Conservation (phyloP, 2,329 filamentous ascomycete species). For the Beauveria sp. region DNA sequence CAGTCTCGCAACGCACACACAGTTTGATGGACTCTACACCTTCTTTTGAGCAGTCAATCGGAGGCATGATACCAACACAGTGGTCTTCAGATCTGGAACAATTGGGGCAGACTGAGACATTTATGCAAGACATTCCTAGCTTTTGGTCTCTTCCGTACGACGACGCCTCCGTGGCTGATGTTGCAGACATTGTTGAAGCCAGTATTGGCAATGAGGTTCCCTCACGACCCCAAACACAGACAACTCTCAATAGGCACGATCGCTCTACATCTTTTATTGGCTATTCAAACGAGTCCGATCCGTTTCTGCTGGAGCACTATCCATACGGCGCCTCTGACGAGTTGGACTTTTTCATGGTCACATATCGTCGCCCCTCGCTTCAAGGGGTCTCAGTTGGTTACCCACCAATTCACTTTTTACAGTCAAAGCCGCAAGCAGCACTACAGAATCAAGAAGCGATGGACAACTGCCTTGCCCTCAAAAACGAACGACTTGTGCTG, state of each 20-base stretch:
- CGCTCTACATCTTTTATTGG: slow-evolving; percentile 13
- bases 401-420: slow-evolving; percentile 14
- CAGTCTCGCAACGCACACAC: not conserved
- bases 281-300: slow-evolving; percentile 13
- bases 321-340: slow-evolving; percentile 20
- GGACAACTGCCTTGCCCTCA: slow-evolving; percentile 7
- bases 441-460: slow-evolving; percentile 7
- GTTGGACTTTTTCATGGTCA: slow-evolving; percentile 21
- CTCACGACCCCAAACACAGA: not conserved
- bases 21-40: not conserved
- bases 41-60: not conserved
- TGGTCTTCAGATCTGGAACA: not conserved
- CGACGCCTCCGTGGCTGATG: not conserved
- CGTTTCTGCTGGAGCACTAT: slow-evolving; percentile 17
- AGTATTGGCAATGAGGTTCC: not conserved
- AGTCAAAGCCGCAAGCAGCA: slow-evolving; percentile 12
- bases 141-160: not conserved
- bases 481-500: slow-evolving; percentile 10
- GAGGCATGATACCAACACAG: not conserved
- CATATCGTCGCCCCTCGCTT: slow-evolving; percentile 13
- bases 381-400: not conserved
- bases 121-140: not conserved
- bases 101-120: not conserved
- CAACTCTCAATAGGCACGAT: not conserved
- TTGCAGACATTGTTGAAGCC: not conserved